Conservation (phyloP, 352 stramenopile species). For the Phytopythium helicoides region DNA sequence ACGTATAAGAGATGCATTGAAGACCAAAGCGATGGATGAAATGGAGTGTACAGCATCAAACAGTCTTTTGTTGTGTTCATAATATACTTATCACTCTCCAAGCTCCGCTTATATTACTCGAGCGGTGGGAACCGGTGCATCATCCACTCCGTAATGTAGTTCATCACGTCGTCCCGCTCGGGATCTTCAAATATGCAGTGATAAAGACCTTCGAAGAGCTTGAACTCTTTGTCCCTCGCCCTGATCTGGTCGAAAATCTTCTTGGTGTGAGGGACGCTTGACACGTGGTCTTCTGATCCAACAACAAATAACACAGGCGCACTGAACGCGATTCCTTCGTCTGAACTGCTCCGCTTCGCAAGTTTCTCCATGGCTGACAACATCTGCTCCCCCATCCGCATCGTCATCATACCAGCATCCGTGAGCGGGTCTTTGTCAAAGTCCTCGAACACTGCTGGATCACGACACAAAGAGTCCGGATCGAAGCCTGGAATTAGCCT, state of each 20-base stretch:
- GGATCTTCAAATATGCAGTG: slow-evolving; percentile 68
- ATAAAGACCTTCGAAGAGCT: slow-evolving; percentile 54
- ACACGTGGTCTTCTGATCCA: slow-evolving; percentile 46
- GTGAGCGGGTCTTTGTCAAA: slow-evolving; percentile 40
- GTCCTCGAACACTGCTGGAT: slow-evolving; percentile 29
- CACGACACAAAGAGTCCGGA: slow-evolving; percentile 23
- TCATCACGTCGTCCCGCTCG: slow-evolving; percentile 49
- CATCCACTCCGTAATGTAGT: slow-evolving; percentile 41
- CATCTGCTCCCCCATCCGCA: slow-evolving; percentile 33
- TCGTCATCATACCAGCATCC: slow-evolving; percentile 30
- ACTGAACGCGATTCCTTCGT: slow-evolving; percentile 10
- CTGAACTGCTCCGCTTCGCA: slow-evolving; percentile 13
- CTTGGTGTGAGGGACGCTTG: slow-evolving; percentile 28
- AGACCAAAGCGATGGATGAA: too few relatives aligned
- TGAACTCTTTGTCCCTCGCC: slow-evolving; percentile 60
- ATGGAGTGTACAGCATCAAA: too few relatives aligned
- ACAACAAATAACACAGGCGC: slow-evolving; percentile 43
- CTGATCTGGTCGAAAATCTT: slow-evolving; percentile 39
- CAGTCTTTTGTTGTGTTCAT: too few relatives aligned
- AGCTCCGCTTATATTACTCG: neutral
- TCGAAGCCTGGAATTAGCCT: slow-evolving; percentile 39
- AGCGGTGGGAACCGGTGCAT: slow-evolving; percentile 20
- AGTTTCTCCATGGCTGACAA: slow-evolving; percentile 38
- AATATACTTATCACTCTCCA: too few relatives aligned
- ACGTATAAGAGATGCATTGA: too few relatives aligned